Conservation (phyloP, 306 rosid genomes). For the Cucurbita ficifolia region DNA sequence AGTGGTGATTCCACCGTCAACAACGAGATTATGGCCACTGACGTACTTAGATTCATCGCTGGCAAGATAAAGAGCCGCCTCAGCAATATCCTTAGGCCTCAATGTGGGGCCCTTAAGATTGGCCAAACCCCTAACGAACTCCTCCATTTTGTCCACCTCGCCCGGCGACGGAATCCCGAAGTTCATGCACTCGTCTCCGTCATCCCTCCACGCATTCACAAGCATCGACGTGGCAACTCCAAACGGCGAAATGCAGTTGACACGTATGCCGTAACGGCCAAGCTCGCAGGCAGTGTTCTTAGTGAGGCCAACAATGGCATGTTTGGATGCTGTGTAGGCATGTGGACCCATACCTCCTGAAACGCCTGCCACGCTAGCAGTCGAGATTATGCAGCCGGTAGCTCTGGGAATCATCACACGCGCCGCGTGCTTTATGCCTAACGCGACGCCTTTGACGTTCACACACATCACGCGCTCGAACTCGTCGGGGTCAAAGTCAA, state of each 20-base stretch:
- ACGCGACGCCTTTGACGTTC: conserved; percentile 66
- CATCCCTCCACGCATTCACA: conserved; percentile 55
- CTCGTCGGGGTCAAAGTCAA: conserved; percentile 47
- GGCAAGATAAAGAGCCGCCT: conserved; percentile 87
- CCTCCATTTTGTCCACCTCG: conserved; percentile 69
- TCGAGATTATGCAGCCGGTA: conserved; percentile 52
- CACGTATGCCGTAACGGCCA: conserved; percentile 62
- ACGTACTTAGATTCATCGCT: conserved; percentile 84
- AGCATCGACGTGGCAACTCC: conserved; percentile 90
- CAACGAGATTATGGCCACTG: conserved; percentile 88
- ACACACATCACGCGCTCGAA: conserved; percentile 64
- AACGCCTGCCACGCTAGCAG: conserved; percentile 67
- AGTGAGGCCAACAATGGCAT: conserved; percentile 78
- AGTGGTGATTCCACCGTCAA: conserved; percentile 79
- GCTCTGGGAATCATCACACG: conserved; percentile 60
- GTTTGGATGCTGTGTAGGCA: conserved; percentile 82
- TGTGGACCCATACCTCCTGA: conserved; percentile 85
- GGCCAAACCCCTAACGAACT: conserved; percentile 63
- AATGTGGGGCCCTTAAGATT: conserved; percentile 59
- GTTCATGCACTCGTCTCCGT: conserved; percentile 13
- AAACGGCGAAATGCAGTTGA: conserved; percentile 77
- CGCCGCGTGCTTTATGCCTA: conserved; percentile 86
- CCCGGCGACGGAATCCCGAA: conserved; percentile 32
- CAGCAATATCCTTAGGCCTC: conserved; percentile 60
- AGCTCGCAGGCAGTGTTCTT: conserved; percentile 73